Conservation (phyloP, 2,329 filamentous ascomycete genomes). For the Thelonectria rubi region DNA sequence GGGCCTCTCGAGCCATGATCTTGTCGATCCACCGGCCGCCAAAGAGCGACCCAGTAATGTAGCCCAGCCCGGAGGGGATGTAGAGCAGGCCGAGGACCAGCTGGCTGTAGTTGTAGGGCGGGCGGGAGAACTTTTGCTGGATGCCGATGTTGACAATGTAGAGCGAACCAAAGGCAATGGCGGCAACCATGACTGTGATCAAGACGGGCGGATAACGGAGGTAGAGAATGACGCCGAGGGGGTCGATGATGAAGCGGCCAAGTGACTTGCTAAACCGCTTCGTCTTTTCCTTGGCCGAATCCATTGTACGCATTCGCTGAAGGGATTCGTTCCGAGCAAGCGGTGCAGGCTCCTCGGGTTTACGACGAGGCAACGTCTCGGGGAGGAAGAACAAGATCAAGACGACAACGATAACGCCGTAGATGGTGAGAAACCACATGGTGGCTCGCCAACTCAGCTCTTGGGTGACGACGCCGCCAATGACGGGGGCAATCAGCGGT, state of each 20-base stretch:
- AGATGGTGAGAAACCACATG: conserved; percentile 80
- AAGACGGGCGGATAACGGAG: conserved; percentile 78
- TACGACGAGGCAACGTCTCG: conserved; percentile 65
- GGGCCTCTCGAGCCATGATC: conserved; percentile 82
- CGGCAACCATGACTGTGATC: conserved; percentile 77
- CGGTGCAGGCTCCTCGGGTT: conserved; percentile 25
- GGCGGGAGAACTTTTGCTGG: conserved; percentile 71
- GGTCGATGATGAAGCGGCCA: conserved; percentile 74
- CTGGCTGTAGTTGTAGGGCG: conserved; percentile 74
- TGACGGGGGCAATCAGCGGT: conserved; percentile 77
- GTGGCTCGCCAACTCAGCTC: conserved; percentile 78
- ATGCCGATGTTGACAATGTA: conserved; percentile 83
- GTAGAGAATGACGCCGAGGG: conserved; percentile 74
- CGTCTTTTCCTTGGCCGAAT: conserved; percentile 67
- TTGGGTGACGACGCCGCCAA: conserved; percentile 77
- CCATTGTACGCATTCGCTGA: conserved; percentile 65
- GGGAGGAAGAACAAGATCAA: conserved; percentile 69
- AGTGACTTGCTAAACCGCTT: conserved; percentile 61
- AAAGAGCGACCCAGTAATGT: conserved; percentile 72
- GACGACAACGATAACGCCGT: conserved; percentile 67
- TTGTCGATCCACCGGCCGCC: conserved; percentile 81
- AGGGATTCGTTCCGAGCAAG: conserved; percentile 32
- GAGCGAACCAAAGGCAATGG: conserved; percentile 77
- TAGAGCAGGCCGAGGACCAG: conserved; percentile 80
- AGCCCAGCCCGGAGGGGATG: conserved; percentile 78